Evolutionary conservation across 805 yeast species (phyloP), one percentile per base, ranked within the genome.

Genomic region (Grigorovia yakushimaensis): DNA sequence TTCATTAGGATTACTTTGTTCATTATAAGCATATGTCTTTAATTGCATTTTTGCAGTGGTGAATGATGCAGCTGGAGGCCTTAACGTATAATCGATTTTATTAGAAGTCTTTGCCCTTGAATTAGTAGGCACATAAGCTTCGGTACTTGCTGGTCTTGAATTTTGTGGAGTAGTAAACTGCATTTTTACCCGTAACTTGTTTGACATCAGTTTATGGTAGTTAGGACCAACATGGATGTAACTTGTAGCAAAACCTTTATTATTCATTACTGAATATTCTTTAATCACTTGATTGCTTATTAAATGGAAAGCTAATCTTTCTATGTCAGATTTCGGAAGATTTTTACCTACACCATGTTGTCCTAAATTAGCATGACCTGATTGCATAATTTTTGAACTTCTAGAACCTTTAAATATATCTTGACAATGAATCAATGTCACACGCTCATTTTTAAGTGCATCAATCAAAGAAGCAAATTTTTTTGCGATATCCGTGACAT

Each of bases 391-490:
- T 58, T 80, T 82, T n/a, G 74, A 73, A 48, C 70, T 69, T 54
- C 74, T 77, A 0, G 88, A 76, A 0, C 98, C 96, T 56, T 83
- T 77, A 62, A 81, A 81, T 4, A 88, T 73, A 63, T 89, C 98
- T 54, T 87, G 91, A 59, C 91, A 82, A 52, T 88, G 82, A 15
- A 85, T 72, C 18, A 84, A 71, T 0, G 98, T 89, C 5, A 88
- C 88, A 47, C 78, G 78, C 15, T 73, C 74, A 23, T 65, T 64
- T 51, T 80, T 81, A 11, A 88, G 57, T 4, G 69, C 58, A 44
- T 73, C 68, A 1, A 89, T 84, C 51, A 89, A 62, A 13, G 68
- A 61, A 5, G 86, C 72, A 21, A 88, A 77, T 43, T 74, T 71
- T 43, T 69, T 70, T 0, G 96, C 83, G 42, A 73, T 68, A 0